phyloP scores from a whole-genome alignment of 371 early-diverging fungal genomes.

The Mycotypha africana region DNA sequence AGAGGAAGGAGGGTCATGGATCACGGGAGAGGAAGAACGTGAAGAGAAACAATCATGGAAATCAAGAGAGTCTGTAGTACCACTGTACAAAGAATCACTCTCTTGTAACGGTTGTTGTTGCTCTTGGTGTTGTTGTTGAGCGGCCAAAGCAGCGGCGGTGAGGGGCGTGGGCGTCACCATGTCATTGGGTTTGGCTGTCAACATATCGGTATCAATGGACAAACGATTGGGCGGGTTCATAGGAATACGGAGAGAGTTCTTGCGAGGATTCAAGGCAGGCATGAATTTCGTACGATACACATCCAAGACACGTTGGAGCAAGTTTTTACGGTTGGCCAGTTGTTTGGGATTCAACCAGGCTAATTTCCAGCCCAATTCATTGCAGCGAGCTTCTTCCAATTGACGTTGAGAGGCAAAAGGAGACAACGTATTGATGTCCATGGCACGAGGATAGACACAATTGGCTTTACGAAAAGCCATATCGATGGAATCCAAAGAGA shows the following conservation, averaged over 20 bases:
- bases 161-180: constrained; percentile 1
- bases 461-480: constrained; percentile 31
- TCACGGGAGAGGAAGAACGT: too few species aligned
- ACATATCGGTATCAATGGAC: constrained; percentile 8
- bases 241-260: constrained; percentile 27
- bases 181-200: not conserved
- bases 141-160: constrained; percentile 13
- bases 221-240: constrained; percentile 16
- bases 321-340: constrained; percentile 36
- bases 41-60: constrained; percentile 40
- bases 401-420: constrained; percentile 28
- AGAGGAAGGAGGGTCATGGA: too few species aligned
- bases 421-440: constrained; percentile 23
- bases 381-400: constrained; percentile 40
- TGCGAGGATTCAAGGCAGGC: constrained; percentile 34
- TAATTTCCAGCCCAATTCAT: constrained; percentile 46
- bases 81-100: constrained; percentile 24
- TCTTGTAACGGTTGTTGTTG: constrained; percentile 10
- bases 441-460: constrained; percentile 44
- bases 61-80: constrained; percentile 39
- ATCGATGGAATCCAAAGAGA: constrained; percentile 37
- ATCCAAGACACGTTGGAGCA: constrained; percentile 44
- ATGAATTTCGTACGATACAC: constrained; percentile 38
- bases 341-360: constrained; percentile 48
- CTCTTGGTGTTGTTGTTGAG: constrained; percentile 1